Evolutionary conservation across 2,329 filamentous ascomycete genomes (phyloP).

Genomic region (Verticillium dahliae): DNA sequence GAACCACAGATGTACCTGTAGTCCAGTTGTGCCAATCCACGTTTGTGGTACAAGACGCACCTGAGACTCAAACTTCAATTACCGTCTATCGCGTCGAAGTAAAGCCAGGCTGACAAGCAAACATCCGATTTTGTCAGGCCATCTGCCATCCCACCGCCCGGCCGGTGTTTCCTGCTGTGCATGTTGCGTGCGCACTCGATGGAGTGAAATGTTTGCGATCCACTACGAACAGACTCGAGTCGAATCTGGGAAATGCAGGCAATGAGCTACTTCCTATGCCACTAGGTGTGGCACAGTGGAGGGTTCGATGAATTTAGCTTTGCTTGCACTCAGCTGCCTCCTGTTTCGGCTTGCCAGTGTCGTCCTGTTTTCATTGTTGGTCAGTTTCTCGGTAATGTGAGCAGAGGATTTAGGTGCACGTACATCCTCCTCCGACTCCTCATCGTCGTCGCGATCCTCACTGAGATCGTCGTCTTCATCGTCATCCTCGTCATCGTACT

Average conservation of each 20-base stretch:
- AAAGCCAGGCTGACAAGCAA: neutral
- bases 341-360: slow-evolving; percentile 84
- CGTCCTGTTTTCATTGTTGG: slow-evolving; percentile 53
- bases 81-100: slow-evolving; percentile 11
- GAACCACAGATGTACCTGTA: slow-evolving; percentile 27
- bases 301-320: slow-evolving; percentile 53
- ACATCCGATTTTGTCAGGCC: neutral
- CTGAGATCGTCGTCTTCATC: slow-evolving; percentile 85
- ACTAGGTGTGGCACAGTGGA: neutral
- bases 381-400: neutral
- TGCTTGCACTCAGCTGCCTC: slow-evolving; percentile 95
- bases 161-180: neutral
- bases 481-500: slow-evolving; percentile 82
- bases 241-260: neutral
- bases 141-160: neutral
- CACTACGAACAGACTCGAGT: neutral
- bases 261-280: neutral
- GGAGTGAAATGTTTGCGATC: neutral
- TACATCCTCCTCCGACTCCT: slow-evolving; percentile 74
- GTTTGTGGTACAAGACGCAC: neutral
- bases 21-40: neutral
- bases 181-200: neutral
- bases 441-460: slow-evolving; percentile 77
- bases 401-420: slow-evolving; percentile 16
- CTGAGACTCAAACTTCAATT: slow-evolving; percentile 8